Conservation (phyloP, 495 filamentous ascomycete genomes). For the Elaphomyces granulatus region DNA sequence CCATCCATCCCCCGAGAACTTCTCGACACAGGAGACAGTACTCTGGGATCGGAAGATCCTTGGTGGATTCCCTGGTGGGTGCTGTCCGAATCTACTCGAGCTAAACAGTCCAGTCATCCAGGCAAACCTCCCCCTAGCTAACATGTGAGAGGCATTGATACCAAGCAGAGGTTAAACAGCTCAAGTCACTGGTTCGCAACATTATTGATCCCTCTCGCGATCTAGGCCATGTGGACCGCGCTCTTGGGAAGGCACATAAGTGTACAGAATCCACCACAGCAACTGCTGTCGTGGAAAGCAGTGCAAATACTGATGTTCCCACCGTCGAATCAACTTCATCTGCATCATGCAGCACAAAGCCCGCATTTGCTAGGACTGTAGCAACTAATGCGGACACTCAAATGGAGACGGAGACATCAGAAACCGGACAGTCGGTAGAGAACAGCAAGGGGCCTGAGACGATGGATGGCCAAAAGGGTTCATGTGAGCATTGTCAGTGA, state of each 20-base stretch:
- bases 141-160: no score
- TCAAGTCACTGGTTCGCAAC: constrained; percentile 83
- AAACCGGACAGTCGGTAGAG: no score
- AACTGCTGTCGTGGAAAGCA: neutral
- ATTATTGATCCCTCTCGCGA: constrained; percentile 61
- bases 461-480: constrained; percentile 8
- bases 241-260: constrained; percentile 17
- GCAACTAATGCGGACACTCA: no score
- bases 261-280: constrained; percentile 4
- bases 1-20: constrained; percentile 14
- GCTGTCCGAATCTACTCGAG: constrained; percentile 2
- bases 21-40: constrained; percentile 27
- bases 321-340: no score
- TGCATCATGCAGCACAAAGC: no score
- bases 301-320: constrained; percentile 3
- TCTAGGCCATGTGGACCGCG: constrained; percentile 70
- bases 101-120: no score
- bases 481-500: constrained; percentile 36
- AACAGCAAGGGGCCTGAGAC: neutral
- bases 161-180: constrained; percentile 64
- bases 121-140: no score
- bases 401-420: no score
- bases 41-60: constrained; percentile 85
- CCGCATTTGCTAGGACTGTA: no score
- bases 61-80: constrained; percentile 77